These are phyloP conservation scores for Moesziomyces antarcticus DNA, from an alignment of 1,284 basidiomycete genomes.

Conservation along the genomic window DNA sequence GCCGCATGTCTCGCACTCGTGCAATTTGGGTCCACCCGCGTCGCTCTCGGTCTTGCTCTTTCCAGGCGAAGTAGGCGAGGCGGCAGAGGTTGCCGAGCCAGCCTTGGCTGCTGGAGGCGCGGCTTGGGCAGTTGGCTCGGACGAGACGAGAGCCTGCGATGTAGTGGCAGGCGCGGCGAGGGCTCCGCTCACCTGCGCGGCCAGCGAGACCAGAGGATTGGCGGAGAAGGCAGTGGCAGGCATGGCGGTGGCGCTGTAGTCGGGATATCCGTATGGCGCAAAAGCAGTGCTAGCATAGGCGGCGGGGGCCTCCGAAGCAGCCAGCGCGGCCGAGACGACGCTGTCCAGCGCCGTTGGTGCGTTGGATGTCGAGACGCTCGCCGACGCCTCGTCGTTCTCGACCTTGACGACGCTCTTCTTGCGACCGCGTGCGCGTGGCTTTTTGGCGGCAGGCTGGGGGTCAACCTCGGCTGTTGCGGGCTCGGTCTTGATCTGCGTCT, in stretches of 20 bases:
- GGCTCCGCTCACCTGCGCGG: conserved; percentile 36
- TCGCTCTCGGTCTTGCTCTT: conserved; percentile 61
- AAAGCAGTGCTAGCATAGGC: conserved; percentile 28
- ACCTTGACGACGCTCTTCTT: conserved; percentile 39
- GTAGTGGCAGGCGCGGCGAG: conserved; percentile 14
- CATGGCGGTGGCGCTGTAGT: conserved; percentile 41
- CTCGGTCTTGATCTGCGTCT: conserved; percentile 33
- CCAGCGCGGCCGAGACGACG: conserved; percentile 29
- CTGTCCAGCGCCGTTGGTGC: conserved; percentile 20
- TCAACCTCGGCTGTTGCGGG: conserved; percentile 20
- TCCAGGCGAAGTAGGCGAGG: conserved; percentile 31
- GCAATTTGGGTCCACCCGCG: conserved; percentile 65
- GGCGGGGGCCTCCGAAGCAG: conserved; percentile 22
- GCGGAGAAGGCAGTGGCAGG: conserved; percentile 33
- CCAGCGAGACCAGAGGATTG: conserved; percentile 44
- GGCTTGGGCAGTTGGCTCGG: conserved; percentile 14
- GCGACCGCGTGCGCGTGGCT: conserved; percentile 31
- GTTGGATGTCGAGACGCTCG: conserved; percentile 6
- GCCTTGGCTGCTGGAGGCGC: conserved; percentile 7
- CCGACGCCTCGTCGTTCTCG: conserved; percentile 7
- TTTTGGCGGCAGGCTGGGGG: conserved; percentile 26
- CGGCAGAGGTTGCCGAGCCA: conserved; percentile 22
- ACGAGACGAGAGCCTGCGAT: conserved; percentile 8
- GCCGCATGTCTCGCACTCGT: conserved; percentile 63
- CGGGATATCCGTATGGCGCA: conserved; percentile 39